A percentile compares a stretch with the other conserved stretches of the same genome.
phyloP scores from a whole-genome alignment of 768 basidiomycete species.

The Neoboletus brunneissimus region DNA sequence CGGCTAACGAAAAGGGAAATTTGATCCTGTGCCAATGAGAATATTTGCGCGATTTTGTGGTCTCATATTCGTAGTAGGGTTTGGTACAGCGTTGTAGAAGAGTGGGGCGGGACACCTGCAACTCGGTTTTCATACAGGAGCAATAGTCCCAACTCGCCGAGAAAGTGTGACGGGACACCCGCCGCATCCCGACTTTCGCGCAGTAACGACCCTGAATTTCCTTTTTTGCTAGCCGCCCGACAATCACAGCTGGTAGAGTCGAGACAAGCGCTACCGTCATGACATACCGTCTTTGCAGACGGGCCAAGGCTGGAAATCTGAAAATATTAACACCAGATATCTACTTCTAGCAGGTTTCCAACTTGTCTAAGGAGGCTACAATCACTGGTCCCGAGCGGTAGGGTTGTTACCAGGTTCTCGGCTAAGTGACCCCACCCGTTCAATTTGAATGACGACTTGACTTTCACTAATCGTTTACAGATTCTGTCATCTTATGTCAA shows the following conservation, averaged over 20 bases:
- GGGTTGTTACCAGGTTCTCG: no score
- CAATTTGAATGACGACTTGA: background rate
- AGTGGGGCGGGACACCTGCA: background rate
- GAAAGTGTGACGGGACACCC: background rate
- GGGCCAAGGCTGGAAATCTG: background rate
- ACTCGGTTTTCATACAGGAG: background rate
- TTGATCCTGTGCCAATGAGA: background rate
- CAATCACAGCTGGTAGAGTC: background rate
- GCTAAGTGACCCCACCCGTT: no score
- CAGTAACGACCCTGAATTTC: constrained; percentile 6
- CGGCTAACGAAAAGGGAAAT: background rate
- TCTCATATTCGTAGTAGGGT: background rate
- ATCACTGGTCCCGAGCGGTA: no score
- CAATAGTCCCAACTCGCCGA: background rate
- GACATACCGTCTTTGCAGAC: background rate
- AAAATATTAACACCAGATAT: background rate
- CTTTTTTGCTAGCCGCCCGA: background rate
- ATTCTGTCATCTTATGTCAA: constrained; percentile 6
- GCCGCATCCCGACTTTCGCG: background rate
- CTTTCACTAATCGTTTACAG: background rate
- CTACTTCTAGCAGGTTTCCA: background rate
- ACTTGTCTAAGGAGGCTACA: no score
- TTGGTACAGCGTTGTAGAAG: background rate
- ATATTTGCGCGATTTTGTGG: no score
- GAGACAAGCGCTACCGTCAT: background rate